Evolutionary conservation across 2,329 filamentous ascomycete genomes (phyloP), one percentile per base, ranked within the genome.

Genomic region (Onygena corvina): DNA sequence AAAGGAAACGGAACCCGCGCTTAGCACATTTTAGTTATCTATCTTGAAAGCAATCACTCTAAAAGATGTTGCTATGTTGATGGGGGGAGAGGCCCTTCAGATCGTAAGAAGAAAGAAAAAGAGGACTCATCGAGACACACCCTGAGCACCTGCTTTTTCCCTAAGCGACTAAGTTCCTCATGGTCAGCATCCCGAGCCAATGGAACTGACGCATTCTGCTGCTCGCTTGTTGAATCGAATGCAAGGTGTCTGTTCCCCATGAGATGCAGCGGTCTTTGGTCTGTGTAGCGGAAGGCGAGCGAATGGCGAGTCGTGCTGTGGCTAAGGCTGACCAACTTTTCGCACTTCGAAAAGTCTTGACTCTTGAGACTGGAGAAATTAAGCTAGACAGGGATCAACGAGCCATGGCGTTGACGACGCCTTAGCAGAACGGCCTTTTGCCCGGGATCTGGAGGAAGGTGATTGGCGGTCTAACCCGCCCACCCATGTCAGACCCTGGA

Each of bases 141-240:
- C 53, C 67, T 63, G 34, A 70, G 60, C 31, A 68, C 65, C 53
- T 66, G 66, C 53, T 68, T 69, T 58, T 70, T 70, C 46, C 67
- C 67, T 7, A 70, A 60, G 14, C 65, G 54, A 14, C 64, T 64
- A 30, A 70, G 57, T n/a, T 60, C 59, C 49, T 59, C 62, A 34
- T 54, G 58, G 52, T 69, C 67, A 31, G 47, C 42, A 33, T 54
- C 53, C 14, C 50, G 46, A 7, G 52, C 49, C 29, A 49, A 14
- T 12, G n/a, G n/a, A 31, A 12, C n/a, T n/a, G 38, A 42, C 11
- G 12, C 21, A n/a, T 21, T 23, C 14, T 42, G 9, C 9, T 31
- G 8, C n/a, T 31, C 29, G 29, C n/a, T 11, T 8, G 29, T 12
- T 12, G 3, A 12, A 3, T 31, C 29, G 29, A 31, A 31, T 11